Percentiles rank a stretch among this genome's conserved stretches.
phyloP scores from a whole-genome alignment of 2,329 filamentous ascomycete species.

The Trichothecium sympodiale region DNA sequence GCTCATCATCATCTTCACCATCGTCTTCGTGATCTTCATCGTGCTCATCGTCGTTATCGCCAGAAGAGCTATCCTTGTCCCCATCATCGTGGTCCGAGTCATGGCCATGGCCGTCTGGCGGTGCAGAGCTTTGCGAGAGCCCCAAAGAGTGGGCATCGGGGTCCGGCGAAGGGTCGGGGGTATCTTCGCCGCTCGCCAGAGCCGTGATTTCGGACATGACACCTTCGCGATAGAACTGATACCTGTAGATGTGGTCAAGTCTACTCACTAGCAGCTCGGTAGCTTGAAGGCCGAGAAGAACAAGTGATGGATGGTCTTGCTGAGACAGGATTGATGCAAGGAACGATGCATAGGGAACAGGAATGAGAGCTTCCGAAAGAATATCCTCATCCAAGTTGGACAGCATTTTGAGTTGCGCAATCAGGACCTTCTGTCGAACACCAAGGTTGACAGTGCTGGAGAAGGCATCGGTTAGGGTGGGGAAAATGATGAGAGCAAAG shows the following conservation, averaged over 20 bases:
- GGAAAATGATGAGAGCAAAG: constrained; percentile 86
- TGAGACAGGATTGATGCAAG: constrained; percentile 91
- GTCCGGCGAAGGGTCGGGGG: constrained; percentile 16
- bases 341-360: constrained; percentile 92
- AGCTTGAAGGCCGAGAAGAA: constrained; percentile 79
- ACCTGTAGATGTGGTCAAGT: constrained; percentile 78
- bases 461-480: constrained; percentile 90
- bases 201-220: constrained; percentile 87
- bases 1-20: constrained; percentile 39
- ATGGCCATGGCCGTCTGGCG: constrained; percentile 11
- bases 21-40: constrained; percentile 41
- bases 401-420: constrained; percentile 95
- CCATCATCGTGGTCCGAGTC: constrained; percentile 8
- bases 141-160: constrained; percentile 13
- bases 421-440: constrained; percentile 89
- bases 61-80: constrained; percentile 11
- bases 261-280: constrained; percentile 79
- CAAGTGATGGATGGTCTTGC: constrained; percentile 79
- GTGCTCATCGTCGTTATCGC: constrained; percentile 23
- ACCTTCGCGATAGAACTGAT: constrained; percentile 94
- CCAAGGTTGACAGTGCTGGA: constrained; percentile 94
- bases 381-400: constrained; percentile 84
- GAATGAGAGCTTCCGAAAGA: constrained; percentile 71
- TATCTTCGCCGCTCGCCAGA: constrained; percentile 46
- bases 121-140: constrained; percentile 14